Conservation (phyloP, 2,329 filamentous ascomycete species). For the Colletotrichum destructivum region DNA sequence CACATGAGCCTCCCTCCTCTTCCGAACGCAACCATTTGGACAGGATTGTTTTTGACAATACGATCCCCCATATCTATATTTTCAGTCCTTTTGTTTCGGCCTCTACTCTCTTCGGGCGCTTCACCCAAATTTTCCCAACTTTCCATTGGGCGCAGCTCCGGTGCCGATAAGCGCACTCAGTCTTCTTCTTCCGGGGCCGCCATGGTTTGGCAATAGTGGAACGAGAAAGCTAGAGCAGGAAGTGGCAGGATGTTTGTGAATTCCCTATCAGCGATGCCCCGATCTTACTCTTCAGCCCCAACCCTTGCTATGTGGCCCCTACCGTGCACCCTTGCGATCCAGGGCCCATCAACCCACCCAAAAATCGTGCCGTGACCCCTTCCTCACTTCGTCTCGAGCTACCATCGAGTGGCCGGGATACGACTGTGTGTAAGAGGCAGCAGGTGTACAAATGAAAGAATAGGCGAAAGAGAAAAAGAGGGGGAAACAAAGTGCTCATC, state of each 20-base stretch:
- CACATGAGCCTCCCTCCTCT: background rate
- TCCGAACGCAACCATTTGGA: background rate
- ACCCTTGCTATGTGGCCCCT: conserved; percentile 4
- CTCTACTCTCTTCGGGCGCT: background rate
- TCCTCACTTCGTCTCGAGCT: background rate
- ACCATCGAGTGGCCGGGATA: background rate
- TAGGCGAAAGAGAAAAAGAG: too few relatives aligned
- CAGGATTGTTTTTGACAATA: conserved; percentile 22
- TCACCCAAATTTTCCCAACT: background rate
- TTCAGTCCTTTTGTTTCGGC: conserved; percentile 18
- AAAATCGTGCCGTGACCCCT: conserved; percentile 6
- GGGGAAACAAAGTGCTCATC: background rate
- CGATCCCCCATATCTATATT: background rate
- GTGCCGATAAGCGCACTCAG: background rate
- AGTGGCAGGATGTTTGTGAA: background rate
- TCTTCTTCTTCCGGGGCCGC: background rate
- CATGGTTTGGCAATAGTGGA: background rate
- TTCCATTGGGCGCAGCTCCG: background rate
- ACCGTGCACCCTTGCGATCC: conserved; percentile 6
- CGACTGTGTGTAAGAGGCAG: too few relatives aligned
- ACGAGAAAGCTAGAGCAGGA: conserved; percentile 9
- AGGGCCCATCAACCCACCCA: conserved; percentile 4
- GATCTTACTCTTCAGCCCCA: background rate
- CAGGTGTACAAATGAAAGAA: too few relatives aligned
- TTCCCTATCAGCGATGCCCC: conserved; percentile 13